Percentiles rank a stretch among this genome's conserved stretches.
These are phyloP conservation scores for Ophiostoma fasciatum DNA, from an alignment of 2,329 filamentous ascomycete genomes.

Conservation along the genomic window DNA sequence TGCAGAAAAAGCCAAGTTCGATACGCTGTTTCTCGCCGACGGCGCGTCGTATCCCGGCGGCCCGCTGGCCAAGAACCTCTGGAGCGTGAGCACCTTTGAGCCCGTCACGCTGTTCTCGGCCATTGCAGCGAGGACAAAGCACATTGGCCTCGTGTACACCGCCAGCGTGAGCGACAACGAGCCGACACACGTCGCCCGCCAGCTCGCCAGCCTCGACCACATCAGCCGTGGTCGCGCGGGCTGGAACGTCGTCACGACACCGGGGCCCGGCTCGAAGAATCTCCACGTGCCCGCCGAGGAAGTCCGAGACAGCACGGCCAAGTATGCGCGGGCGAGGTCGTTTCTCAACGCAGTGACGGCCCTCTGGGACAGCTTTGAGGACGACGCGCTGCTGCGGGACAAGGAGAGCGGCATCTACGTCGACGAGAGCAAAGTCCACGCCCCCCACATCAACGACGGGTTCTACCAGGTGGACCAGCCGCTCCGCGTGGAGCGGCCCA, in stretches of 20 bases:
- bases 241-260: constrained; percentile 5
- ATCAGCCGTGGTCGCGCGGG: constrained; percentile 4
- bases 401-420: constrained; percentile 4
- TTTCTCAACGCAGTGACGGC: background rate
- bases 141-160: constrained; percentile 6
- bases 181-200: constrained; percentile 3
- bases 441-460: constrained; percentile 3
- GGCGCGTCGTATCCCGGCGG: background rate
- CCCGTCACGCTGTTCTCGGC: constrained; percentile 6
- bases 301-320: constrained; percentile 1
- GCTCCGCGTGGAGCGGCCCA: constrained; percentile 5
- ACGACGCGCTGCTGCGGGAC: constrained; percentile 5
- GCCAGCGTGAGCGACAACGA: constrained; percentile 7
- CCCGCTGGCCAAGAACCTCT: constrained; percentile 2
- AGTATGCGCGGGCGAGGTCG: constrained; percentile 1
- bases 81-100: constrained; percentile 7
- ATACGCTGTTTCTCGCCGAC: constrained; percentile 6
- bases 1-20: constrained; percentile 6
- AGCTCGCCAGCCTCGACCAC: constrained; percentile 5
- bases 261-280: constrained; percentile 1
- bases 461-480: constrained; percentile 5
- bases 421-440: constrained; percentile 4
- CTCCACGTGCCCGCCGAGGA: constrained; percentile 1
- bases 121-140: constrained; percentile 1
- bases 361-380: constrained; percentile 4